These are phyloP conservation scores for Phytopythium vexans DNA, from an alignment of 352 stramenopile genomes.

Conservation along the genomic window DNA sequence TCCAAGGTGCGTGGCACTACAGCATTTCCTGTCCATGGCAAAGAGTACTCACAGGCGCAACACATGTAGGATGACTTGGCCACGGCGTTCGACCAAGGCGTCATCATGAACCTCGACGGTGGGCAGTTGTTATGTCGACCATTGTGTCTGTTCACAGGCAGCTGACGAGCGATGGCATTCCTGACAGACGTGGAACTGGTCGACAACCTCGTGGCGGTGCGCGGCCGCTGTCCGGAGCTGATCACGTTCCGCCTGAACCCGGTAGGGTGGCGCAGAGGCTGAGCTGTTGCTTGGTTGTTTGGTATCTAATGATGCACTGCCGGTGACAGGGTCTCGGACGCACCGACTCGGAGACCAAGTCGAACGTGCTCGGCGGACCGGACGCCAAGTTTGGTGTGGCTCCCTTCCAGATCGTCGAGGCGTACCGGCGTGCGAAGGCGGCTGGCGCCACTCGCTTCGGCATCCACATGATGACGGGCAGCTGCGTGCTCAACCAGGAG, in stretches of 20 bases:
- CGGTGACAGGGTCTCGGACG: constrained; percentile 53
- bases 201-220: constrained; percentile 66
- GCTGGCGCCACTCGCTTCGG: constrained; percentile 82
- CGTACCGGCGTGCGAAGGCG: constrained; percentile 78
- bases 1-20: constrained; percentile 26
- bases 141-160: background rate
- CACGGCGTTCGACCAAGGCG: constrained; percentile 69
- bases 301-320: background rate
- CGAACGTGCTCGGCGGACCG: constrained; percentile 84
- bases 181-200: constrained; percentile 70
- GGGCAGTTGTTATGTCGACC: background rate
- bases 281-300: background rate
- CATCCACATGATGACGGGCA: constrained; percentile 92
- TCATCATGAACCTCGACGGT: constrained; percentile 88
- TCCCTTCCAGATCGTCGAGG: constrained; percentile 86
- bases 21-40: background rate
- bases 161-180: background rate
- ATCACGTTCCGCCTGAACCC: constrained; percentile 89
- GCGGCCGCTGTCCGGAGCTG: constrained; percentile 71
- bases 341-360: constrained; percentile 88
- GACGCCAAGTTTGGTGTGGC: constrained; percentile 89
- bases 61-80: constrained; percentile 47
- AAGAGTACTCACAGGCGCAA: background rate
- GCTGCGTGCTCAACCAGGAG: constrained; percentile 85
- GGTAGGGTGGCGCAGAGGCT: constrained; percentile 6